Percentiles rank a stretch among this genome's conserved stretches.
Conservation (phyloP, 2,329 filamentous ascomycete species). For the Penicillium sp. region DNA sequence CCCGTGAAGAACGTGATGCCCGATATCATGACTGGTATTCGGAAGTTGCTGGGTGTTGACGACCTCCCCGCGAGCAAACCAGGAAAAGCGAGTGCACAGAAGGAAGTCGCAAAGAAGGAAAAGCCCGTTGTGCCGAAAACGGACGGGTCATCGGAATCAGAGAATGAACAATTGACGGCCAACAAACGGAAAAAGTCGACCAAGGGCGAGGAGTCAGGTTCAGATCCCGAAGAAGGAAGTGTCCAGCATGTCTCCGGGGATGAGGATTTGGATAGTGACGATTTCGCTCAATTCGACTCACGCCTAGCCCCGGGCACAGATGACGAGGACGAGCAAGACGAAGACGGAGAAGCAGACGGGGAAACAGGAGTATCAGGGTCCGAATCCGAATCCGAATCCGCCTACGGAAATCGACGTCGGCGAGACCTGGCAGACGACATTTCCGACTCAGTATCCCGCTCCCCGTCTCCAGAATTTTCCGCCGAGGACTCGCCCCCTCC, state of each 20-base stretch:
- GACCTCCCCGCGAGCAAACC: conserved; percentile 17
- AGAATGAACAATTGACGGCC: conserved; percentile 3
- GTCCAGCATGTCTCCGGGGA: conserved; percentile 21
- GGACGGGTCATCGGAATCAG: conserved; percentile 9
- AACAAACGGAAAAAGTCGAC: neutral
- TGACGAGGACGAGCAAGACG: conserved; percentile 12
- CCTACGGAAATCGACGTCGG: conserved; percentile 2
- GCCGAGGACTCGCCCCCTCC: conserved; percentile 14
- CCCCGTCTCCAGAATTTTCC: conserved; percentile 25
- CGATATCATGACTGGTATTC: conserved; percentile 40
- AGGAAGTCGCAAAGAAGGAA: conserved; percentile 7
- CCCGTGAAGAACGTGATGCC: conserved; percentile 52
- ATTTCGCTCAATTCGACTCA: conserved; percentile 29
- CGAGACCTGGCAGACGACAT: conserved; percentile 13
- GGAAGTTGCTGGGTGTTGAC: conserved; percentile 34
- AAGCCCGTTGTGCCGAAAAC: conserved; percentile 3
- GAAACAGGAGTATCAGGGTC: conserved; percentile 11
- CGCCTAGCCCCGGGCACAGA: conserved; percentile 29
- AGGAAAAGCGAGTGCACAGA: conserved; percentile 8
- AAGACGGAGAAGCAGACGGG: no score
- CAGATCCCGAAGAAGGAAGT: conserved; percentile 3
- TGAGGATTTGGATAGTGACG: conserved; percentile 23
- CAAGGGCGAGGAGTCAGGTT: conserved; percentile 3
- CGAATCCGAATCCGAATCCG: conserved; percentile 21
- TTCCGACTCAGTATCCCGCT: conserved; percentile 33